Base-by-base conservation (phyloP, 148 eudicot genomes). In the Rhododendron vialii region DNA sequence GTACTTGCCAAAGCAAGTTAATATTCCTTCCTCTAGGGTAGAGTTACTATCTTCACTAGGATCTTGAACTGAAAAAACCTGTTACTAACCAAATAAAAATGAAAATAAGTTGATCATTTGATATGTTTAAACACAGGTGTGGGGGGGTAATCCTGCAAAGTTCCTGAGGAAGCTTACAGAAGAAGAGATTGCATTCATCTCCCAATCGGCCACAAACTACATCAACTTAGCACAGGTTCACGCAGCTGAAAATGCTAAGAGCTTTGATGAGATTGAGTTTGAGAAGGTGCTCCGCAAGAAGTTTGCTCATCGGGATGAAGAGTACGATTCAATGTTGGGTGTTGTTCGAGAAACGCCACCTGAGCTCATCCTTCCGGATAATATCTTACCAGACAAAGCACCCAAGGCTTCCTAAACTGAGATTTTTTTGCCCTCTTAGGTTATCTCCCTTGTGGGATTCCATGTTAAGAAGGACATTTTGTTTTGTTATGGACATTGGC, bases 111-210 rank as follows among this genome's bases (percentile, higher is more conserved):
- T 81, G 50, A 36, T 71, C 5, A 33, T 33, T 55, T 30, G 47
- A 45, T 79, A 20, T 84, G 14, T 67, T 35, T 33, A 69, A 84
- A 63, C 33, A 61, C 91, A 91, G 92, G 87, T 91, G 33, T 91
- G 94, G 94, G 92, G 90, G 63, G 92, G 96, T 69, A 93, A 93
- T 88, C 96, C 96, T 11, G 93, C 96, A n/a, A 93, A 88, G 92
- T 91, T 93, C 83, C 87, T 93, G 17, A 91, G 94, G 83, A 93
- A 91, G 88, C 92, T 93, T 14, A 90, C 93, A 5, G 92, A 92
- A 22, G 92, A 93, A 84, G 96, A 93, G 88, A 90, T 87, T 11
- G 91, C 91, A 38, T 93, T 92, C 90, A 91, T 93, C 75, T 33
- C 93, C 38, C 87, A 90, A 35, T 93, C 96, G 17, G 93, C 94